Percentiles rank a stretch among this genome's conserved stretches.
Evolutionary conservation across 768 basidiomycete genomes (phyloP).

Genomic region (Rhodosporidiobolus odoratus): DNA sequence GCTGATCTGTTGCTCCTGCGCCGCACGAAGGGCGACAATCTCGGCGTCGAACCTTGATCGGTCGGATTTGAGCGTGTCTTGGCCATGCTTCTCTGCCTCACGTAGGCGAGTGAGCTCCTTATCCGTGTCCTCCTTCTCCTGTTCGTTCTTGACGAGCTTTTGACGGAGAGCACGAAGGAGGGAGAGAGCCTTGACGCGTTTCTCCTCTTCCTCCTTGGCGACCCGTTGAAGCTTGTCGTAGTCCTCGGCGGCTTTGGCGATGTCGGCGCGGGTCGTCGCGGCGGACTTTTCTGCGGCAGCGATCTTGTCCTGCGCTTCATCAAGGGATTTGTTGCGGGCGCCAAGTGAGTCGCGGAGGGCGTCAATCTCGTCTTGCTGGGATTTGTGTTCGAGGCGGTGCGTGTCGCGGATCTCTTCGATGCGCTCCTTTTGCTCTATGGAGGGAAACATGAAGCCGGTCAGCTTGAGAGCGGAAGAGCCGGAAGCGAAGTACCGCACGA

Average conservation of each 20-base stretch:
- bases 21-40: conserved; percentile 38
- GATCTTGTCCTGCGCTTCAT: conserved; percentile 63
- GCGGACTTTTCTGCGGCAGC: conserved; percentile 63
- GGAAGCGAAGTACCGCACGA: conserved; percentile 52
- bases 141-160: conserved; percentile 94
- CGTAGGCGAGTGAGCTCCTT: conserved; percentile 39
- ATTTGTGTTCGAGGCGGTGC: conserved; percentile 71
- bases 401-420: conserved; percentile 78
- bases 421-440: conserved; percentile 71
- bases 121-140: conserved; percentile 55
- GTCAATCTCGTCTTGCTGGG: conserved; percentile 69
- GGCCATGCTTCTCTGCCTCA: conserved; percentile 57
- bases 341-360: conserved; percentile 62
- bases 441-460: neutral
- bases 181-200: conserved; percentile 85
- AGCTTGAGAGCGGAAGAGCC: neutral
- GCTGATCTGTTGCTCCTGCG: conserved; percentile 47
- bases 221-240: conserved; percentile 59
- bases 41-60: conserved; percentile 40
- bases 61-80: conserved; percentile 49
- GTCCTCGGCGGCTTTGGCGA: conserved; percentile 52
- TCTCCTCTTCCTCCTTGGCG: conserved; percentile 94
- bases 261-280: conserved; percentile 54
- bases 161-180: conserved; percentile 90
- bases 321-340: conserved; percentile 67